A percentile compares a stretch with the other conserved stretches of the same genome.
Evolutionary conservation across 2,329 filamentous ascomycete species (phyloP).

Genomic region (Fusarium hostae): DNA sequence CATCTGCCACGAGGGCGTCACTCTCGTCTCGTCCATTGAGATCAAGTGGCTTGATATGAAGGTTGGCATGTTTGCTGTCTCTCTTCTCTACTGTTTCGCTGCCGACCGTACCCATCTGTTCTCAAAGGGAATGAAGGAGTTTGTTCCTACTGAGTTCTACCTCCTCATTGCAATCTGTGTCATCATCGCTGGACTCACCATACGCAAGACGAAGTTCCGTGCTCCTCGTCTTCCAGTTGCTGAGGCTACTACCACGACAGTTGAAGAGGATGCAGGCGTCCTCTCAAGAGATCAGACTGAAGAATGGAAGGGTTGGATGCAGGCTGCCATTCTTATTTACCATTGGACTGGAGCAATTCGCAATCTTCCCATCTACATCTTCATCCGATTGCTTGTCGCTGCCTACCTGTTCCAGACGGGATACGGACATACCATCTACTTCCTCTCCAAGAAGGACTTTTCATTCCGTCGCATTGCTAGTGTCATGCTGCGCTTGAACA

Average conservation of each 20-base stretch:
- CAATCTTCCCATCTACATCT: conserved; percentile 62
- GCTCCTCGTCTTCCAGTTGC: conserved; percentile 15
- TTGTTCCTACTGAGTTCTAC: conserved; percentile 31
- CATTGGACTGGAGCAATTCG: conserved; percentile 65
- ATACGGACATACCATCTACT: conserved; percentile 70
- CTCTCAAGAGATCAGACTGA: conserved; percentile 65
- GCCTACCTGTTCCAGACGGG: conserved; percentile 71
- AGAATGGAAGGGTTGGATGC: conserved; percentile 76
- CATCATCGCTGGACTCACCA: conserved; percentile 23
- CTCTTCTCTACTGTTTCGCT: conserved; percentile 44
- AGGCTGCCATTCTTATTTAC: conserved; percentile 63
- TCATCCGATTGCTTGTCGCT: conserved; percentile 64
- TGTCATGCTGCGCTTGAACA: conserved; percentile 67
- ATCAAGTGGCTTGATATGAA: conserved; percentile 38
- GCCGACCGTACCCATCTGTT: conserved; percentile 46
- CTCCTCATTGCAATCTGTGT: conserved; percentile 23
- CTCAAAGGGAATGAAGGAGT: conserved; percentile 44
- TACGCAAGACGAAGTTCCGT: conserved; percentile 32
- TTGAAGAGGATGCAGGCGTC: conserved; percentile 35
- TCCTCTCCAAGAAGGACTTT: conserved; percentile 66
- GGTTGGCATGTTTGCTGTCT: conserved; percentile 41
- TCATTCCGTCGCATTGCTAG: conserved; percentile 62
- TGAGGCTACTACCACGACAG: not conserved
- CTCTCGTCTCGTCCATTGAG: conserved; percentile 24
- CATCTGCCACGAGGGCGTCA: conserved; percentile 27